Evolutionary conservation across 2,329 filamentous ascomycete genomes (phyloP), one percentile per base, ranked within the genome.

Genomic region (Cytospora leucostoma): DNA sequence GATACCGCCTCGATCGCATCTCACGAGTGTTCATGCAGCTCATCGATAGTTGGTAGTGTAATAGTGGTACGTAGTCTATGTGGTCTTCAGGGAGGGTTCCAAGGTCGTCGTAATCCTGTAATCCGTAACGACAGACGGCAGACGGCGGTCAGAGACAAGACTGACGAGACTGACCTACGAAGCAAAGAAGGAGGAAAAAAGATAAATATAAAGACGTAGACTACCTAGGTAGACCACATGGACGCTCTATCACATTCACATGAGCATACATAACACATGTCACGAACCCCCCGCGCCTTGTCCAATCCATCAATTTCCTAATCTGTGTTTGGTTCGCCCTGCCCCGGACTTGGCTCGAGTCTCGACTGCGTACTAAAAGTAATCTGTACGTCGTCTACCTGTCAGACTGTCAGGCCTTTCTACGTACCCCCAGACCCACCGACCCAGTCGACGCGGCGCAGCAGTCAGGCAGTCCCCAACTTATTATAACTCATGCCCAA

Each of bases 11-110:
- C 32, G 58, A 54, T 61, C 50, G 59, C 33, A 40, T 50, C 40
- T 59, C 35, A 59, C 63, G 59, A 56, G 59, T n/a, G 4, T 44
- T 38, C 51, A 62, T 65, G 63, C 59, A 57, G 51, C 38, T 50
- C 32, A 33, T 62, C 63, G 49, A 65, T 62, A 62, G 63, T 58
- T 34, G 33, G 13, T 27, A 27, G 27, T 27, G 27, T 27, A 27
- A 27, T 27, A 27, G 27, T 27, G 27, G 27, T 27, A 27, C 27
- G 27, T 27, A 27, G 27, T 27, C 27, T 27, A 15, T 64, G 62
- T 49, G 51, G 55, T 50, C 50, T 37, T 40, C 59, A 49, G 59
- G 34, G 34, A 32, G n/a, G n/a, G 44, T 47, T 27, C 27, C 27
- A 27, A 27, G 27, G 44, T 47, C n/a, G 44, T 47, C 44, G 27